Percentiles rank a stretch among this genome's conserved stretches.
Evolutionary conservation across 2,329 filamentous ascomycete genomes (phyloP).

Genomic region (Phialophora macrospora): DNA sequence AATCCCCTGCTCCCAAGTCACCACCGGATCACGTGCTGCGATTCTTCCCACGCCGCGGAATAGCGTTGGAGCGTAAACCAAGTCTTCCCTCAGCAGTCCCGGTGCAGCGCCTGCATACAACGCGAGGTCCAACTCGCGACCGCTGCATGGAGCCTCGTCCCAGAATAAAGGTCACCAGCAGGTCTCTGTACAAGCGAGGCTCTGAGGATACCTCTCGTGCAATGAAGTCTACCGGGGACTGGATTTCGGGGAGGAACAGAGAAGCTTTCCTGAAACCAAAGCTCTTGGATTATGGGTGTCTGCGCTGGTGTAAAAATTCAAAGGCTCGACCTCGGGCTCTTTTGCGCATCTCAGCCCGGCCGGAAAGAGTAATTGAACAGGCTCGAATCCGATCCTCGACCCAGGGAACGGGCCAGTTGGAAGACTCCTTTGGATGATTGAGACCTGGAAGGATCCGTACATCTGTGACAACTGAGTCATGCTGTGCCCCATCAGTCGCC

Average conservation of each 20-base stretch:
- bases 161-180: background rate
- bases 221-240: background rate
- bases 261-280: background rate
- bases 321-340: background rate
- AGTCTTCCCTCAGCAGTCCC: background rate
- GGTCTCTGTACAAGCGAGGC: background rate
- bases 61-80: background rate
- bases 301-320: background rate
- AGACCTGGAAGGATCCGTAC: background rate
- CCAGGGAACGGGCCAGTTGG: background rate
- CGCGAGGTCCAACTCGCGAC: background rate
- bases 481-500: background rate
- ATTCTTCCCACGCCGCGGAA: background rate
- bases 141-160: background rate
- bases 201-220: background rate
- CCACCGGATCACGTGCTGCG: background rate
- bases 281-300: background rate
- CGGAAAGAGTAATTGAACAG: background rate
- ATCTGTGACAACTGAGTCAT: background rate
- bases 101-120: background rate
- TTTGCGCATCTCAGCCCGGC: background rate
- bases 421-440: background rate
- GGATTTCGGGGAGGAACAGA: background rate
- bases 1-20: background rate
- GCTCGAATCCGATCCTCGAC: background rate